Evolutionary conservation across 108 stramenopile genomes (phyloP).

Genomic region (Craspedostauros australis): DNA sequence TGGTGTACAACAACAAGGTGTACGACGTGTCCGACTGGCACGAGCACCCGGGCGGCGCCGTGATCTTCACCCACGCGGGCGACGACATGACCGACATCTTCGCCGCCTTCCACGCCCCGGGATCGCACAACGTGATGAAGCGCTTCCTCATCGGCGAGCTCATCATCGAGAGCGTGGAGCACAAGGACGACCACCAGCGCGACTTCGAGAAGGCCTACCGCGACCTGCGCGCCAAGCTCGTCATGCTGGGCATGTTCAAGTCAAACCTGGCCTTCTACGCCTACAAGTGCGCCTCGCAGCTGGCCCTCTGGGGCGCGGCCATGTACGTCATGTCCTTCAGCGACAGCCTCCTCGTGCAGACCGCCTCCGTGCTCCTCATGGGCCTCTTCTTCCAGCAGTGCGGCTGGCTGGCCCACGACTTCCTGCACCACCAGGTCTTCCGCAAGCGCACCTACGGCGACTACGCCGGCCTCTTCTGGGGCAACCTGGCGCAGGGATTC

Average conservation of each 20-base stretch:
- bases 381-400: conserved; percentile 99
- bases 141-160: conserved; percentile 92
- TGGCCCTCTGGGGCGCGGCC: conserved; percentile 80
- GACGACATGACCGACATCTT: conserved; percentile 99
- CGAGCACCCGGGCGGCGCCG: conserved; percentile 94
- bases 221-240: conserved; percentile 82
- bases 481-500: conserved; percentile 93
- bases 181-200: conserved; percentile 73
- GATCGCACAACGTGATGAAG: conserved; percentile 85
- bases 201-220: conserved; percentile 97
- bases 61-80: conserved; percentile 98
- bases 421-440: conserved; percentile 98
- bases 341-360: conserved; percentile 66
- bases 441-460: conserved; percentile 90
- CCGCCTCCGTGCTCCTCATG: conserved; percentile 81
- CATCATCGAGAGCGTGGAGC: conserved; percentile 62
- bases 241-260: conserved; percentile 96
- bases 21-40: conserved; percentile 97
- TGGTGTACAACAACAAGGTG: conserved; percentile 92
- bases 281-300: conserved; percentile 86
- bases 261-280: conserved; percentile 81
- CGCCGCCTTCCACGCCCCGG: conserved; percentile 95
- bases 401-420: conserved; percentile 99
- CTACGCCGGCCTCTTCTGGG: conserved; percentile 88
- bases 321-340: conserved; percentile 68